Evolutionary conservation across 163 green algal genomes (phyloP), one percentile per base, ranked within the genome.

Genomic region (Chlorella variabilis): DNA sequence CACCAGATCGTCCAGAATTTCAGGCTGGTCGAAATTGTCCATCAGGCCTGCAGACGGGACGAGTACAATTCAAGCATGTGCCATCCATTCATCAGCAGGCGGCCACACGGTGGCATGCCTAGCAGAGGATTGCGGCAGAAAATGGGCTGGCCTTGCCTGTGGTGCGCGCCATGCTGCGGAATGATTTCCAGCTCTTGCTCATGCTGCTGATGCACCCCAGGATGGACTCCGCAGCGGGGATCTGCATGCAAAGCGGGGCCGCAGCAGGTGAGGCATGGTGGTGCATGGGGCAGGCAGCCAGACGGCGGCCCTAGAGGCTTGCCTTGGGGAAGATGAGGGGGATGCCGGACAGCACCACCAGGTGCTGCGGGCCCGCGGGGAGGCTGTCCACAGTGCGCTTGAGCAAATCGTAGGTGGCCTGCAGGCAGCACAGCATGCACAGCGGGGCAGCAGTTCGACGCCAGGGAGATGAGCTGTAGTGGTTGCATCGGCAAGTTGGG

Each of bases 291-390:
- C 45, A 54, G 11, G 45, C 45, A 15, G 45, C 45, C 45, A 23
- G 11, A 54, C 45, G 45, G 45, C 45, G 11, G 45, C 11, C n/a
- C 15, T 54, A 23, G 45, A 23, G n/a, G 15, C 74, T 58, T 68
- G 90, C 58, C 68, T 85, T 87, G 65, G 92, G 91, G 56, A 93
- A 96, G 38, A 95, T 66, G 21, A 95, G 45, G 0, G 92, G 92
- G 42, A 94, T 88, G 4, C 90, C 91, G 6, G 85, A 89, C 33
- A 93, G 31, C 69, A 94, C 81, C 42, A 96, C 90, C 65, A 96
- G 45, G 67, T 96, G 93, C 33, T 86, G 83, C 18, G 92, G 80
- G 5, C 62, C 84, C 4, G 54, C 49, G 11, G 92, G 92, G 25
- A 95, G 77, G 18, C 78, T 78, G 4, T 73, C 62, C 18, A 93